Percentiles rank a stretch among this genome's conserved stretches.
phyloP scores from a whole-genome alignment of 1,284 basidiomycete genomes.

The Puccinia novopanici region DNA sequence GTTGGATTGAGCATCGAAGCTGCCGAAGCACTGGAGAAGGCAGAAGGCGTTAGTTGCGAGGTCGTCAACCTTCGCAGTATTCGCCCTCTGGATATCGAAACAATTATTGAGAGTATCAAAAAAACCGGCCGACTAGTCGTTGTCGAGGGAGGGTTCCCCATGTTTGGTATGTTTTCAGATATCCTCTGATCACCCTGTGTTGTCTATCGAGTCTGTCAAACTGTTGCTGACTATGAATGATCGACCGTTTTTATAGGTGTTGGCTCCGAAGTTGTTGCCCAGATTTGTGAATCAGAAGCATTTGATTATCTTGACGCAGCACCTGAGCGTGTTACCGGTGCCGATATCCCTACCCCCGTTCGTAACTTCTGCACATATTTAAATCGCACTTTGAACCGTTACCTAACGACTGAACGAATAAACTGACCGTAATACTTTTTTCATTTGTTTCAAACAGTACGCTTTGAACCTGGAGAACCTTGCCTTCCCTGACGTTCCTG shows the following conservation, averaged over 20 bases:
- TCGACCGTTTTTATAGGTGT: conserved; percentile 64
- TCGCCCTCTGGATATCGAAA: conserved; percentile 94
- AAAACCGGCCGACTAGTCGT: conserved; percentile 88
- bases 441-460: conserved; percentile 66
- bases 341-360: conserved; percentile 91
- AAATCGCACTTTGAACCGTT: background rate
- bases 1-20: conserved; percentile 89
- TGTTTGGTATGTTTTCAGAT: conserved; percentile 70
- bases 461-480: conserved; percentile 82
- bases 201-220: background rate
- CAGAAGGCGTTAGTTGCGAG: conserved; percentile 90
- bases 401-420: background rate
- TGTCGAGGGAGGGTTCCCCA: conserved; percentile 97
- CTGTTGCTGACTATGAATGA: conserved; percentile 61
- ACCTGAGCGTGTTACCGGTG: conserved; percentile 95
- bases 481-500: conserved; percentile 83
- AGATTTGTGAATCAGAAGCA: conserved; percentile 79
- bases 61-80: conserved; percentile 96
- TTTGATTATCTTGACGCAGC: conserved; percentile 97
- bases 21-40: conserved; percentile 87
- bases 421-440: conserved; percentile 27
- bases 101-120: conserved; percentile 92
- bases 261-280: conserved; percentile 55
- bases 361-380: conserved; percentile 59
- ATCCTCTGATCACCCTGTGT: background rate